phyloP scores from a whole-genome alignment of 2,329 filamentous ascomycete genomes.

The Apiospora pterosperma region DNA sequence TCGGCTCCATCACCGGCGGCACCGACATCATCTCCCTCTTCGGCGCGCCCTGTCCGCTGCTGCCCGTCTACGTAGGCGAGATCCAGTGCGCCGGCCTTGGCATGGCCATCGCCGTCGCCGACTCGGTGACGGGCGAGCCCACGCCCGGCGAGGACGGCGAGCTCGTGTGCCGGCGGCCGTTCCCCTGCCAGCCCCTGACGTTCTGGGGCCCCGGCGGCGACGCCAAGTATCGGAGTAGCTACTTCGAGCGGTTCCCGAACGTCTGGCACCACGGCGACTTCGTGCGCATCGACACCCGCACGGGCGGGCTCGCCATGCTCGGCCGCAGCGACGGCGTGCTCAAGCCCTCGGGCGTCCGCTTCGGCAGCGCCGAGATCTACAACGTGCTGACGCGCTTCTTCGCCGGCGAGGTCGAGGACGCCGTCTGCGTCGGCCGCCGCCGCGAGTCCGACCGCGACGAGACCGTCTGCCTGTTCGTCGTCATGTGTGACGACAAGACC shows the following conservation, averaged over 20 bases:
- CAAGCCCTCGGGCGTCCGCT: conserved; percentile 87
- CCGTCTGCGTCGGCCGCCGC: conserved; percentile 80
- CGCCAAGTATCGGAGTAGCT: conserved; percentile 76
- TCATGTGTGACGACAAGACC: conserved; percentile 58
- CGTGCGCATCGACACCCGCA: conserved; percentile 64
- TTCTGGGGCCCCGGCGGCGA: conserved; percentile 77
- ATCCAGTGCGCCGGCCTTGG: conserved; percentile 76
- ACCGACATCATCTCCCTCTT: conserved; percentile 97
- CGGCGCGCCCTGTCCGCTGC: conserved; percentile 74
- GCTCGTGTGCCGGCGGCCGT: conserved; percentile 80
- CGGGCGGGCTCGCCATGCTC: conserved; percentile 83
- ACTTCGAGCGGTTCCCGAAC: conserved; percentile 78
- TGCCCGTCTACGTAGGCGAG: conserved; percentile 69
- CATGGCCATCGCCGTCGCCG: conserved; percentile 68
- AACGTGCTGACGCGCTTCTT: conserved; percentile 89
- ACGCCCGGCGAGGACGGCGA: conserved; percentile 73
- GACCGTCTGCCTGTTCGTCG: conserved; percentile 83
- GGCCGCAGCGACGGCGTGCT: conserved; percentile 89
- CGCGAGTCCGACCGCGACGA: conserved; percentile 73
- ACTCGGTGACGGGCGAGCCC: conserved; percentile 52
- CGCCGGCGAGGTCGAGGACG: conserved; percentile 73
- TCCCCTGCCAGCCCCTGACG: conserved; percentile 85
- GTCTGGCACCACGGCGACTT: conserved; percentile 97
- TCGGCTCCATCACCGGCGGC: conserved; percentile 91
- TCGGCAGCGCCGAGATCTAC: conserved; percentile 94